Evolutionary conservation across 768 basidiomycete species (phyloP).

Genomic region (Pisolithus albus): DNA sequence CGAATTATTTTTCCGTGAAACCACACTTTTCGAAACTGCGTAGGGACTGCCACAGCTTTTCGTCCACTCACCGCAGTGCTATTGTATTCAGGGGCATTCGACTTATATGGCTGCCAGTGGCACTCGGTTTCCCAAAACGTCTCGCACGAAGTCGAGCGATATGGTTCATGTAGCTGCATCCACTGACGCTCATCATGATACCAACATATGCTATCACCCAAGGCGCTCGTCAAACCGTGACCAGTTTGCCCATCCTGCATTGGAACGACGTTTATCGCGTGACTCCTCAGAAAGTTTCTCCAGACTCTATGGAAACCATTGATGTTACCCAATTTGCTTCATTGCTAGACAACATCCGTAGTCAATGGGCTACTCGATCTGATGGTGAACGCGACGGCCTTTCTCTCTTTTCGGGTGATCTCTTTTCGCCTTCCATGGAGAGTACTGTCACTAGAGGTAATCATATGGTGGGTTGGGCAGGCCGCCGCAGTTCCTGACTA

Average conservation of each 20-base stretch:
- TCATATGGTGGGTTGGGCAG: constrained; percentile 64
- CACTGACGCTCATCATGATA: background rate
- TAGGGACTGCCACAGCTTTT: too few relatives aligned
- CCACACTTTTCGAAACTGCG: too few relatives aligned
- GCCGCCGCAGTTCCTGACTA: constrained; percentile 19
- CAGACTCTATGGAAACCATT: constrained; percentile 54
- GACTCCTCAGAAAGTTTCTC: constrained; percentile 58
- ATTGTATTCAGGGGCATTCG: too few relatives aligned
- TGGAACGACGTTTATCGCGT: constrained; percentile 87
- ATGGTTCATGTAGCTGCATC: background rate
- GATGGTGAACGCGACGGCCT: constrained; percentile 64
- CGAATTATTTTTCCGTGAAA: too few relatives aligned
- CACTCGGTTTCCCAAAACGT: too few relatives aligned
- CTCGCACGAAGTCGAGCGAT: too few relatives aligned
- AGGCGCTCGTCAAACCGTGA: constrained; percentile 21
- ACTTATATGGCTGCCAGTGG: too few relatives aligned
- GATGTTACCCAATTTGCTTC: constrained; percentile 84
- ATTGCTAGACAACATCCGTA: constrained; percentile 56
- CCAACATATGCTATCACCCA: too few relatives aligned
- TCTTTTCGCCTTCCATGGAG: constrained; percentile 83
- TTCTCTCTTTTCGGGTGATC: constrained; percentile 81
- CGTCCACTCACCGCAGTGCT: too few relatives aligned
- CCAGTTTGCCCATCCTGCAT: constrained; percentile 46
- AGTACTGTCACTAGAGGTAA: constrained; percentile 83
- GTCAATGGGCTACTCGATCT: constrained; percentile 42